Base-by-base conservation (phyloP, 345 rosid genomes). In the Salix suchowensis region DNA sequence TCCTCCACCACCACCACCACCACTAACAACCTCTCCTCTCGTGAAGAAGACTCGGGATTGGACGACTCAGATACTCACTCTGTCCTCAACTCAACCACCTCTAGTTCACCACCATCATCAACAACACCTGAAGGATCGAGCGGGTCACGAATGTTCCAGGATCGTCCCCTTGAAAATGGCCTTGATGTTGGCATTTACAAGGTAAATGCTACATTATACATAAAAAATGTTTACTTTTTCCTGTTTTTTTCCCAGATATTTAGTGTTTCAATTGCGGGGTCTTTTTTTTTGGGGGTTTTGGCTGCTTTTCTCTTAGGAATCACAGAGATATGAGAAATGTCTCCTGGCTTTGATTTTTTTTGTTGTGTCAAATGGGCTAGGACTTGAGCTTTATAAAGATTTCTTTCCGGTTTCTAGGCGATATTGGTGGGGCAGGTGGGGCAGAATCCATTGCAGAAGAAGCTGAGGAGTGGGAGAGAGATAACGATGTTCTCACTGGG, bases 341-440 rank as follows among this genome's bases (percentile, higher is more conserved):
- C 16, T 21, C 21, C 12, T n/a, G 1, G 14, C 2, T 18, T 71
- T 18, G 12, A n/a, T 36, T 58, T 55, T 55, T 55, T 40, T 42
- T 42, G 0, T 42, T 2, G 4, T 15, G 18, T 52, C 6, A 32
- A 32, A 21, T 72, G 21, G 23, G 75, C 50, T 36, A 28, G 15
- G 52, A 58, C 42, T 39, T 3, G 26, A 18, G 44, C 4, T 23
- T 6, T 37, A 9, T 2, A 69, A 54, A 32, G 52, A 46, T 52
- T 37, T 40, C 14, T 73, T 12, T 68, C 12, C 36, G 44, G 34
- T 73, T 78, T 85, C 36, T 74, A 93, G 99, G 98, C 99, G 26
- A 93, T 96, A 67, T 69, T 96, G 81, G 91, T 96, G 79, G 99
- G 99, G 72, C 91, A 85, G 85, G 98, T 91, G 30, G 97, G 98